Base-by-base conservation (phyloP, 2,329 filamentous ascomycete genomes). In the Penicillium expansum region DNA sequence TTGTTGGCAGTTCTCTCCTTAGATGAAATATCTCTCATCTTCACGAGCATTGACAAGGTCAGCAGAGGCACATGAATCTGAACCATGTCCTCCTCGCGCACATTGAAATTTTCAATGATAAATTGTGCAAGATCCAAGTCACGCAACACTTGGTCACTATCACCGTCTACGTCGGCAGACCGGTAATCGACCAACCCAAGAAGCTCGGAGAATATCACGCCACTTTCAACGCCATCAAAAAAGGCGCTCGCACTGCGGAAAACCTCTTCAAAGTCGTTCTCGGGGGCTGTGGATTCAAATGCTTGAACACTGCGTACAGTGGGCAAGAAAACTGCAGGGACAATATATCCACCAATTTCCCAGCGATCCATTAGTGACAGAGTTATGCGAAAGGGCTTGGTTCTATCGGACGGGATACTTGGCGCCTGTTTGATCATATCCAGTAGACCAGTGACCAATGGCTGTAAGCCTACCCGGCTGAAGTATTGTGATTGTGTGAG, bases 311-410 rank as follows among this genome's bases (percentile, higher is more conserved):
- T 95, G 69, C 87, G 83, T 65, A 99, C 84, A 27, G 93, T 87
- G 4, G 92, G 90, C 14, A 97, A 79, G 69, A 99, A 97, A 14
- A 97, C 84, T 59, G 91, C 87, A 0, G 92, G 90, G 1, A 97
- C 88, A 45, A 99, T 86, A 18, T 93, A 81, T 1, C 91, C 91
- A 30, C 94, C 94, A 62, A 99, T 93, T 72, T 99, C 94, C 92
- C 92, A 97, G 57, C 92, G 87, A 75, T 99, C 94, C 94, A 99
- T 97, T 51, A 99, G 80, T 16, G 95, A 97, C 2, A 97, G 82
- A 67, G 92, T 95, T 61, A 97, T 91, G 55, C 92, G 87, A 70
- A 96, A 97, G 0, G 94, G 93, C 38, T 87, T 86, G 20, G 92
- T 91, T 70, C 87, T 83, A 67, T 95, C 91, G 0, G 82, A 74